A percentile compares a stretch with the other conserved stretches of the same genome.
These are phyloP conservation scores for Eucalyptus urophylla DNA, from an alignment of 345 rosid species.

Conservation along the genomic window DNA sequence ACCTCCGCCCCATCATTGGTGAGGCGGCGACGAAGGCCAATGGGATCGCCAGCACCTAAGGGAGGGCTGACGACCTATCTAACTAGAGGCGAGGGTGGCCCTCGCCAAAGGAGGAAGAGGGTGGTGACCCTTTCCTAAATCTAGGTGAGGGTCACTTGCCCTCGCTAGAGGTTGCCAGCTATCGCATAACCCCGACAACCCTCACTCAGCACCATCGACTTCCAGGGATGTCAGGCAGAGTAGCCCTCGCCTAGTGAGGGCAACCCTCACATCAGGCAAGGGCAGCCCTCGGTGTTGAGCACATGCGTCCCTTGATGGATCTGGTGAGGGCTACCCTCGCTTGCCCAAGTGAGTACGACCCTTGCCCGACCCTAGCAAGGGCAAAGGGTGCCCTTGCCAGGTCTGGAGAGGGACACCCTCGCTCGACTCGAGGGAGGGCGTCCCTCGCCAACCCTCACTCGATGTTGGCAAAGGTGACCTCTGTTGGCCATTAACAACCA, in stretches of 20 bases:
- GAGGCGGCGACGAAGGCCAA: too few relatives aligned
- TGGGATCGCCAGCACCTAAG: too few relatives aligned
- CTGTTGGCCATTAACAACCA: fast-evolving
- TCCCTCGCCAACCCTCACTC: too few relatives aligned
- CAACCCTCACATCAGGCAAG: fast-evolving
- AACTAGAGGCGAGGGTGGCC: too few relatives aligned
- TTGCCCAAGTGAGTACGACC: fast-evolving
- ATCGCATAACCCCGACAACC: fast-evolving
- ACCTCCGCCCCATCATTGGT: too few relatives aligned
- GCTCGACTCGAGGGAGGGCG: fast-evolving
- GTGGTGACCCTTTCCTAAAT: too few relatives aligned
- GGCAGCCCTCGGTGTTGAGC: fast-evolving
- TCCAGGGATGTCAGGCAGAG: fast-evolving
- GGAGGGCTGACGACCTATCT: too few relatives aligned
- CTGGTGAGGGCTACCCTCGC: too few relatives aligned
- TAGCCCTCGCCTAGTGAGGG: too few relatives aligned
- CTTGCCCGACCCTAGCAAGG: fast-evolving
- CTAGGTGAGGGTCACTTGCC: neutral
- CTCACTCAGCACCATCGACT: fast-evolving
- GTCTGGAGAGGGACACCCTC: too few relatives aligned
- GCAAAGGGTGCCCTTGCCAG: fast-evolving
- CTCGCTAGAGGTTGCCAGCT: fast-evolving
- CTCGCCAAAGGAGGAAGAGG: too few relatives aligned
- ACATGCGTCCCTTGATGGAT: fast-evolving
- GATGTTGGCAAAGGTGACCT: fast-evolving